Evolutionary conservation across 306 rosid genomes (phyloP).

Genomic region (Vigna reflexopilosa): DNA sequence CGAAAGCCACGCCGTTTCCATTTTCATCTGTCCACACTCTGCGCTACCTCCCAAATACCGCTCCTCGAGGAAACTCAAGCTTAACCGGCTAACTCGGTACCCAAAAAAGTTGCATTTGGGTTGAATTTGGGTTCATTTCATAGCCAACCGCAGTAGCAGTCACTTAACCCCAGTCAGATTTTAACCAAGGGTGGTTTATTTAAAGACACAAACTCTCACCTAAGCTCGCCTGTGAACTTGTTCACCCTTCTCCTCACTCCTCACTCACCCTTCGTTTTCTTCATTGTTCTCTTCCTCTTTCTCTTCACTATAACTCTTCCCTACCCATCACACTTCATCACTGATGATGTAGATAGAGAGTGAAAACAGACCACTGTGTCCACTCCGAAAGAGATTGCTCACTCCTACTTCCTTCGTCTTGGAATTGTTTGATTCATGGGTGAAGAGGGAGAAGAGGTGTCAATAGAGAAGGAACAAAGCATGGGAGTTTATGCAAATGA

Average conservation of each 20-base stretch:
- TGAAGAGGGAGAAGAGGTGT: slow-evolving; percentile 54
- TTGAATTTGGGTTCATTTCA: slow-evolving; percentile 71
- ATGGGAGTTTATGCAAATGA: slow-evolving; percentile 45
- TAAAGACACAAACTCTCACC: slow-evolving; percentile 50
- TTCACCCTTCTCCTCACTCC: slow-evolving; percentile 37
- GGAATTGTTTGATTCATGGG: slow-evolving; percentile 65
- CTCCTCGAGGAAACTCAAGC: slow-evolving; percentile 39
- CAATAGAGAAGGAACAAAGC: slow-evolving; percentile 40
- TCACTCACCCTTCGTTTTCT: background rate
- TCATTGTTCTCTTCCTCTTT: background rate
- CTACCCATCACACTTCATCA: background rate
- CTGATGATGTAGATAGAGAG: slow-evolving; percentile 53
- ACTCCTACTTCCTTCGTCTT: slow-evolving; percentile 12
- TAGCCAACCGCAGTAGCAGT: slow-evolving; percentile 51
- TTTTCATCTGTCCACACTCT: slow-evolving; percentile 12
- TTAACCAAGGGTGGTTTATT: slow-evolving; percentile 74
- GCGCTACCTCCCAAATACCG: background rate
- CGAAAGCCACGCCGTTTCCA: slow-evolving; percentile 53
- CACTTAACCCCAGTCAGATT: slow-evolving; percentile 80
- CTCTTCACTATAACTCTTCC: background rate
- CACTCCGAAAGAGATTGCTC: slow-evolving; percentile 33
- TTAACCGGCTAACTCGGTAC: slow-evolving; percentile 53
- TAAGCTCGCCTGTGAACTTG: slow-evolving; percentile 60
- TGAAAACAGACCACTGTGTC: background rate
- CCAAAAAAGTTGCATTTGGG: slow-evolving; percentile 62